Conservation (phyloP, 1,284 basidiomycete genomes). For the Ceratobasidium papillatum region DNA sequence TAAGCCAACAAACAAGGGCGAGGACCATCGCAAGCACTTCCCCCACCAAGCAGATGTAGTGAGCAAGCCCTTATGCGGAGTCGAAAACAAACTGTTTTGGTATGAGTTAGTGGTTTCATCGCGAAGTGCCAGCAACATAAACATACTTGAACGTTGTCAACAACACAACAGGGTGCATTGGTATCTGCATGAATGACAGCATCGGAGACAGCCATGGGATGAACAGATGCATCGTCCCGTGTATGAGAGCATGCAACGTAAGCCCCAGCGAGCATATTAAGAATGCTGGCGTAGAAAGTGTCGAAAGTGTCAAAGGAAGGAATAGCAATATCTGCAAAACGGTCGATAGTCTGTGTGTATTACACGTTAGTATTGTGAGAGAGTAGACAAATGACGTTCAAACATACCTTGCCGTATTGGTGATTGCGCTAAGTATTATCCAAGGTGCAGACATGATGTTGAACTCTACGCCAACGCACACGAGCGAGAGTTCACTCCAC, state of each 20-base stretch:
- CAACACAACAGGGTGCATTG: slow-evolving; percentile 80
- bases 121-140: slow-evolving; percentile 63
- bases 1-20: slow-evolving; percentile 80
- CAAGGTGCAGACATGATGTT: slow-evolving; percentile 30
- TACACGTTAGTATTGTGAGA: slow-evolving; percentile 10
- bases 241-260: slow-evolving; percentile 57
- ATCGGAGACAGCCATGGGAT: slow-evolving; percentile 57
- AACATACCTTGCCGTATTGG: slow-evolving; percentile 39
- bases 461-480: neutral
- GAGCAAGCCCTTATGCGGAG: slow-evolving; percentile 45
- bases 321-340: slow-evolving; percentile 82
- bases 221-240: slow-evolving; percentile 45
- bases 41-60: slow-evolving; percentile 76
- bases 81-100: slow-evolving; percentile 58
- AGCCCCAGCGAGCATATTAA: slow-evolving; percentile 81
- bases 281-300: slow-evolving; percentile 79
- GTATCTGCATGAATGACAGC: slow-evolving; percentile 77
- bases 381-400: neutral
- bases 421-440: slow-evolving; percentile 38
- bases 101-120: slow-evolving; percentile 48
- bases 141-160: slow-evolving; percentile 75
- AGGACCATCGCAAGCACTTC: slow-evolving; percentile 69
- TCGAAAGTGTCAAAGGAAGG: slow-evolving; percentile 81
- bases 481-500: neutral
- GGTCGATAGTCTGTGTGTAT: slow-evolving; percentile 53